These are phyloP conservation scores for Effrenium voratum DNA, from an alignment of 73 alveolate species.

Conservation along the genomic window DNA sequence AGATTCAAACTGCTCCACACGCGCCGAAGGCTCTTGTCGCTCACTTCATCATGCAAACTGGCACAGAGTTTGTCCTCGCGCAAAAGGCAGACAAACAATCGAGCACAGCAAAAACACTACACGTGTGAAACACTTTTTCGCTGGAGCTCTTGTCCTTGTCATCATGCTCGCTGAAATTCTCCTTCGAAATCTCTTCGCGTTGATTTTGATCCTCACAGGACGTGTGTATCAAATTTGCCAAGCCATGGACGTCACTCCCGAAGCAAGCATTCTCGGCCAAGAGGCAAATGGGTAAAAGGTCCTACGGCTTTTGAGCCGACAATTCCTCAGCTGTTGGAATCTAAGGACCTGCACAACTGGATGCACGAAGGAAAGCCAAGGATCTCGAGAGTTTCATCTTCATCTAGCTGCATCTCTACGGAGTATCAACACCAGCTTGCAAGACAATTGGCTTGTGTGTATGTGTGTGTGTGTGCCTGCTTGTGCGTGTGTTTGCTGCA, in stretches of 20 bases:
- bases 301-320: conserved; percentile 53
- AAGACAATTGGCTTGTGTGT: no score
- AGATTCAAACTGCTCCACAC: conserved; percentile 75
- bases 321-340: conserved; percentile 28
- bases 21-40: conserved; percentile 48
- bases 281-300: conserved; percentile 15
- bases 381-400: no score
- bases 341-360: no score
- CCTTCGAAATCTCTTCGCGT: conserved; percentile 58
- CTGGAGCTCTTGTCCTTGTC: conserved; percentile 20
- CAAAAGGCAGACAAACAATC: not conserved
- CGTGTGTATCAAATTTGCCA: not conserved
- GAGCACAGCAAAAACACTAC: not conserved
- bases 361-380: no score
- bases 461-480: no score
- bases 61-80: conserved; percentile 27
- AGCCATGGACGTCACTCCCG: not conserved
- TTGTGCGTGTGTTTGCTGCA: no score
- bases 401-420: no score
- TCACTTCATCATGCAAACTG: conserved; percentile 54
- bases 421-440: no score
- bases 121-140: not conserved
- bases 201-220: no score
- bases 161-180: conserved; percentile 34
- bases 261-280: not conserved